A percentile compares a stretch with the other conserved stretches of the same genome.
Evolutionary conservation across 371 early-diverging fungal genomes (phyloP).

Genomic region (Mortierella sp.): DNA sequence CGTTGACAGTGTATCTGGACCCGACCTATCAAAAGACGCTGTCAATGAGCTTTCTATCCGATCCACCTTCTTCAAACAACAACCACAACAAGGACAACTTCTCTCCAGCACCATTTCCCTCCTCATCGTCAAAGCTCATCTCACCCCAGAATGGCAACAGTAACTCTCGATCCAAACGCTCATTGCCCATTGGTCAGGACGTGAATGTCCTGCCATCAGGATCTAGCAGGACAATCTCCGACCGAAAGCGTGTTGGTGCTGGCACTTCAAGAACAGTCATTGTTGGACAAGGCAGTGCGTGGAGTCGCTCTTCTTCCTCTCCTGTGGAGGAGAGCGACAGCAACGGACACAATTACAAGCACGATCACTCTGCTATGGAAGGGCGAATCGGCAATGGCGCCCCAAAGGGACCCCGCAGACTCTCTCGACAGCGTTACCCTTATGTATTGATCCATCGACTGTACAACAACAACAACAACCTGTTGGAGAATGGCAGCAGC

Average conservation of each 20-base stretch:
- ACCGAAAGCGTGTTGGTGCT: background rate
- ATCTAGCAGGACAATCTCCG: background rate
- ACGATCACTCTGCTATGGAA: background rate
- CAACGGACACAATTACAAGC: background rate
- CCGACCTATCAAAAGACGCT: constrained; percentile 15
- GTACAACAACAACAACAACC: background rate
- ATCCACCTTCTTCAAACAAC: constrained; percentile 7
- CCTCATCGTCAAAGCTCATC: background rate
- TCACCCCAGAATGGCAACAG: background rate
- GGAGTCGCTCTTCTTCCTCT: background rate
- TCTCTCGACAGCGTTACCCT: constrained; percentile 14
- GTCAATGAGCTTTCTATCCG: constrained; percentile 21
- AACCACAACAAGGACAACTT: background rate
- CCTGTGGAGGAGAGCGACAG: background rate
- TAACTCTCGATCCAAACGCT: background rate
- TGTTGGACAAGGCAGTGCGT: background rate
- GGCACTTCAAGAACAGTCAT: background rate
- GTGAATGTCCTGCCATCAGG: background rate
- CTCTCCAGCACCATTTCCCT: background rate
- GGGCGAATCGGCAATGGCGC: background rate
- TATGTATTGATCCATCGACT: constrained; percentile 2
- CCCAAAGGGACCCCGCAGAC: background rate
- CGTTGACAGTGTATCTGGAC: constrained; percentile 36
- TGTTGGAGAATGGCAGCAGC: background rate
- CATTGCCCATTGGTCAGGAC: background rate